A percentile compares a stretch with the other conserved stretches of the same genome.
Conservation (phyloP, 441 rosid species). For the Croton laevigatus region DNA sequence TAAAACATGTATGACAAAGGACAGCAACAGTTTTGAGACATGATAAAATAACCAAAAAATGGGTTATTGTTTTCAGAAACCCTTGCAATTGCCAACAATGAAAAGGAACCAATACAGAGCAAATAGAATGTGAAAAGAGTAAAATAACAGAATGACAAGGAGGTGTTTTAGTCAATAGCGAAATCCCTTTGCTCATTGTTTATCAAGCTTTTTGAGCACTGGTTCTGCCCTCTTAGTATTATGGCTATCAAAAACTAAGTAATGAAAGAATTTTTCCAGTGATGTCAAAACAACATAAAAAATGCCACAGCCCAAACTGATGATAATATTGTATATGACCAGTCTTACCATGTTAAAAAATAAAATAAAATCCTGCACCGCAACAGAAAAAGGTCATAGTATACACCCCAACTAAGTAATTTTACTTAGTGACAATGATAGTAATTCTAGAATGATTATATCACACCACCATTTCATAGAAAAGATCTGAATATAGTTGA, state of each 20-base stretch:
- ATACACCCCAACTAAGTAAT: not conserved
- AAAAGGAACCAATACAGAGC: not conserved
- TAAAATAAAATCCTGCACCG: not conserved
- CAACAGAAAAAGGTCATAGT: not conserved
- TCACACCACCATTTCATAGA: not conserved
- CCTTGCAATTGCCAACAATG: not conserved
- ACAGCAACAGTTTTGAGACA: not conserved
- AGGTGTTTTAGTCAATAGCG: not conserved
- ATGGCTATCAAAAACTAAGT: not conserved
- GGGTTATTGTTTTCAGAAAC: not conserved
- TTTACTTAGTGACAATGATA: not conserved
- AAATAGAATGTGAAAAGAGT: not conserved
- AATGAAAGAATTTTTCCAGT: not conserved
- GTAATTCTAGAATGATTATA: not conserved
- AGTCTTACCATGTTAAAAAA: not conserved
- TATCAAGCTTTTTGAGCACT: not conserved
- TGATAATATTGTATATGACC: not conserved
- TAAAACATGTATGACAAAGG: conserved; percentile 9
- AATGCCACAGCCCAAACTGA: not conserved
- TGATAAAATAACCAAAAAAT: not conserved
- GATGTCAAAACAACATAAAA: too few species aligned
- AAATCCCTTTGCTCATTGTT: not conserved
- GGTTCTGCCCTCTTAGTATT: not conserved
- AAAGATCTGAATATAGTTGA: not conserved
- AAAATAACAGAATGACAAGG: not conserved